Percentiles rank a stretch among this genome's conserved stretches.
phyloP scores from a whole-genome alignment of 2,329 filamentous ascomycete genomes.

The Rachicladosporium sp. region DNA sequence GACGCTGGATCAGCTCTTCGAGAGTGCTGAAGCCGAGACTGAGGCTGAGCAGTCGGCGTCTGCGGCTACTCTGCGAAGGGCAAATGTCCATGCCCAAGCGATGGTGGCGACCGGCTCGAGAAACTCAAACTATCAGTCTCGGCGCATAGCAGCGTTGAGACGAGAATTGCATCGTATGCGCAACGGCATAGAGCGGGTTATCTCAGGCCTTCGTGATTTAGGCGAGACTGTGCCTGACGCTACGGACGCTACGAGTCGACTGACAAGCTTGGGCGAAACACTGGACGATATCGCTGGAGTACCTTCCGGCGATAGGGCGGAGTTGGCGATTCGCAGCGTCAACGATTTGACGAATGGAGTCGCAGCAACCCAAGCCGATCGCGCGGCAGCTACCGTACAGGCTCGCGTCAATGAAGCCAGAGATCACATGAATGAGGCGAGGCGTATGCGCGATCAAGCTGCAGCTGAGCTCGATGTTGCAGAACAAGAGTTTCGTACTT shows the following conservation, averaged over 20 bases:
- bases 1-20: slow-evolving; percentile 22
- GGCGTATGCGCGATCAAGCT: slow-evolving; percentile 21
- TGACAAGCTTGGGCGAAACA: slow-evolving; percentile 19
- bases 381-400: slow-evolving; percentile 16
- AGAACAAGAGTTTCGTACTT: slow-evolving; percentile 20
- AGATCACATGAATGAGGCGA: slow-evolving; percentile 20
- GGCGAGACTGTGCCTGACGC: slow-evolving; percentile 24
- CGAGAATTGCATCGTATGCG: slow-evolving; percentile 26
- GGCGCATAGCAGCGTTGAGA: slow-evolving; percentile 24
- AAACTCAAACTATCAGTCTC: slow-evolving; percentile 23
- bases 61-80: neutral
- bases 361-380: slow-evolving; percentile 12
- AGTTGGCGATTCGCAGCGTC: slow-evolving; percentile 13
- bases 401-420: slow-evolving; percentile 20
- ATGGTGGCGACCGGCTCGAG: slow-evolving; percentile 18
- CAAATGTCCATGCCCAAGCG: slow-evolving; percentile 16
- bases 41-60: neutral
- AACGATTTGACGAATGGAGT: slow-evolving; percentile 9
- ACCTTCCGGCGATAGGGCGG: slow-evolving; percentile 11
- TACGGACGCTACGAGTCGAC: slow-evolving; percentile 16
- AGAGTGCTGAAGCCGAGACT: slow-evolving; percentile 19
- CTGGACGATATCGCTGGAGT: slow-evolving; percentile 17
- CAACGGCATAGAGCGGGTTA: slow-evolving; percentile 26
- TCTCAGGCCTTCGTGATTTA: slow-evolving; percentile 24
- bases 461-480: slow-evolving; percentile 21